Evolutionary conservation across 2,329 filamentous ascomycete species (phyloP), one percentile per base, ranked within the genome.

Genomic region (Malbranchea cinnamomea): DNA sequence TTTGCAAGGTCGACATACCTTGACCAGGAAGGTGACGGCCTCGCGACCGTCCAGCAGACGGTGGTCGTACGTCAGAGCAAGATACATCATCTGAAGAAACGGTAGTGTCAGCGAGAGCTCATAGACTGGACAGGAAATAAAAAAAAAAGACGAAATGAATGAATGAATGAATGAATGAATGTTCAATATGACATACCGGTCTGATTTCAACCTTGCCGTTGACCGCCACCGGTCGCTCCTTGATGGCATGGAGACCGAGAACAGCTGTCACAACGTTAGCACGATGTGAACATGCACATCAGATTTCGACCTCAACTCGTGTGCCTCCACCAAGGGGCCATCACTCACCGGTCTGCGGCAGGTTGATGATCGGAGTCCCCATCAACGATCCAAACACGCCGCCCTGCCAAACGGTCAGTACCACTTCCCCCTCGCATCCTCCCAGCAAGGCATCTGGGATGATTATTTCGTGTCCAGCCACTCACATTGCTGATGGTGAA

Each of bases 321-420:
- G 13, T 13, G 11, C 8, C 9, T n/a, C 4, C 9, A 28, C 9
- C 5, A 24, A 14, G 16, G 18, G 12, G 14, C 8, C 19, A 18
- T 32, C 20, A 26, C 54, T 40, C 39, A 62, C 60, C 80, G 36
- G 80, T 87, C 54, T 95, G 87, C 9, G 87, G 87, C 27, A 93
- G 67, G 60, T 98, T 98, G 66, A 98, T 95, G 53, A 98, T 95
- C 6, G 89, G 89, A 0, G 89, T 98, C 29, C 89, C 89, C 80
- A 93, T 91, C 36, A 95, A 67, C 9, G 87, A 94, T 35, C 89
- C 89, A 48, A 98, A 98, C 30, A 98, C 87, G 44, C 89, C 89
- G 35, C 89, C 74, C 56, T 67, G 39, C n/a, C n/a, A n/a, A n/a
- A n/a, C n/a, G n/a, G n/a, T n/a, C n/a, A n/a, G n/a, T n/a, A n/a